Conservation (phyloP, 768 basidiomycete genomes). For the Boletus insuetus region DNA sequence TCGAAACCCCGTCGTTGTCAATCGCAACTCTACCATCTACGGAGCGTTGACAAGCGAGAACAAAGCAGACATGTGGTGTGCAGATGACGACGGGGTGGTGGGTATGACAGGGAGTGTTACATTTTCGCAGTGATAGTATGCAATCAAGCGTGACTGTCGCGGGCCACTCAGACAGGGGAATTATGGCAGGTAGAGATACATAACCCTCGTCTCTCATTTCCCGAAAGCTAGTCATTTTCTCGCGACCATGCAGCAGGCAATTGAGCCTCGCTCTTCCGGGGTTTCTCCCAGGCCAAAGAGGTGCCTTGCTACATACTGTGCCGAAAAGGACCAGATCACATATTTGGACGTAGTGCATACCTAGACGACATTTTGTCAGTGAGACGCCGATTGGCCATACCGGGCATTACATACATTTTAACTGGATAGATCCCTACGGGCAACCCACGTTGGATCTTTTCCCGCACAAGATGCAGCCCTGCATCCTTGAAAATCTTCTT, state of each 20-base stretch:
- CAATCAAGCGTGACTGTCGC: too few relatives aligned
- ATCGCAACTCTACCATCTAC: conserved; percentile 45
- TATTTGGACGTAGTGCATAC: conserved; percentile 23
- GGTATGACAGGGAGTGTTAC: conserved; percentile 64
- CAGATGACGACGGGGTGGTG: conserved; percentile 53
- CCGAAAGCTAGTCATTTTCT: not conserved
- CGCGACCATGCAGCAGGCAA: not conserved
- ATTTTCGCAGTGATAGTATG: conserved; percentile 15
- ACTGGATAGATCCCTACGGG: conserved; percentile 80
- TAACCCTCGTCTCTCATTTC: not conserved
- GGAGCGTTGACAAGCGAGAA: conserved; percentile 41
- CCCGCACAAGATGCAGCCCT: conserved; percentile 65
- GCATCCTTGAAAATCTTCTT: conserved; percentile 71
- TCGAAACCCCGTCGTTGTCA: conserved; percentile 59
- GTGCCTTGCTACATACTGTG: not conserved
- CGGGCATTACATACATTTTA: conserved; percentile 61
- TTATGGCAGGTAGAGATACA: too few relatives aligned
- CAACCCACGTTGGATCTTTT: conserved; percentile 81
- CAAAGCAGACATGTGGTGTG: conserved; percentile 53
- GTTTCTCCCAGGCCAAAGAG: not conserved
- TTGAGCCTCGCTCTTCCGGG: not conserved
- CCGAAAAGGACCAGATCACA: conserved; percentile 2
- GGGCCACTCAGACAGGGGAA: not conserved
- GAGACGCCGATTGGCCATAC: not conserved
- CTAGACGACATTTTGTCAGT: conserved; percentile 15